Percentiles rank a stretch among this genome's conserved stretches.
These are phyloP conservation scores for Gonapodya prolifera DNA, from an alignment of 192 early-diverging fungal genomes.

Conservation along the genomic window DNA sequence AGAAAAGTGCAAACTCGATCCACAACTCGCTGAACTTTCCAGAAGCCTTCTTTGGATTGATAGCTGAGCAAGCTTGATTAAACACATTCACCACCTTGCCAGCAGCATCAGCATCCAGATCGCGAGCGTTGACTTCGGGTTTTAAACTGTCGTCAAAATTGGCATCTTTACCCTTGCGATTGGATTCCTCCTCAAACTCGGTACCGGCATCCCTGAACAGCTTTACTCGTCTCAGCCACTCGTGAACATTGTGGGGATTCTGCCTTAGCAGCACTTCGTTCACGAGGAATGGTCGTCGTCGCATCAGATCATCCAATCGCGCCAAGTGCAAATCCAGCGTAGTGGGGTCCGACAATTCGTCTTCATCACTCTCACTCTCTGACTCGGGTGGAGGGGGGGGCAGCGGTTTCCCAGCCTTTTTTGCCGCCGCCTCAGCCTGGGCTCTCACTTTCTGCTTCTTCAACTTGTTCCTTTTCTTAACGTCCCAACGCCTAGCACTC, in stretches of 20 bases:
- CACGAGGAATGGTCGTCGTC: constrained; percentile 80
- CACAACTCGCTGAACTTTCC: constrained; percentile 73
- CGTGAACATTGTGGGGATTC: constrained; percentile 76
- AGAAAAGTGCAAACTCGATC: constrained; percentile 73
- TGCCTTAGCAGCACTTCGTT: constrained; percentile 86
- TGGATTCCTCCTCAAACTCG: constrained; percentile 11
- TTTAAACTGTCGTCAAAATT: background rate
- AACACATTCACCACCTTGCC: constrained; percentile 58
- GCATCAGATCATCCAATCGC: constrained; percentile 83
- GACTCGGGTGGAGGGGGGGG: background rate
- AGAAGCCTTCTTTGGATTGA: constrained; percentile 61
- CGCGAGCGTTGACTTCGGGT: background rate
- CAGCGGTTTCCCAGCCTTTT: background rate
- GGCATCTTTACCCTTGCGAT: constrained; percentile 21
- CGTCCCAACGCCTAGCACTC: constrained; percentile 53
- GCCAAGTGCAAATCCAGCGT: constrained; percentile 72
- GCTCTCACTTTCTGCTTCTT: background rate
- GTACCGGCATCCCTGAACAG: constrained; percentile 43
- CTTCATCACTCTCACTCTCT: constrained; percentile 21
- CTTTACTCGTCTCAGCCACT: constrained; percentile 80
- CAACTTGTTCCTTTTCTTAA: constrained; percentile 25
- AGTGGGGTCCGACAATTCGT: constrained; percentile 30
- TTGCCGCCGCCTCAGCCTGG: background rate
- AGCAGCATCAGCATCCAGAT: background rate
- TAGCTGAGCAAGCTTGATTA: constrained; percentile 51